These are phyloP conservation scores for Phlebiopsis gigantea DNA, from an alignment of 768 basidiomycete genomes.

Conservation along the genomic window DNA sequence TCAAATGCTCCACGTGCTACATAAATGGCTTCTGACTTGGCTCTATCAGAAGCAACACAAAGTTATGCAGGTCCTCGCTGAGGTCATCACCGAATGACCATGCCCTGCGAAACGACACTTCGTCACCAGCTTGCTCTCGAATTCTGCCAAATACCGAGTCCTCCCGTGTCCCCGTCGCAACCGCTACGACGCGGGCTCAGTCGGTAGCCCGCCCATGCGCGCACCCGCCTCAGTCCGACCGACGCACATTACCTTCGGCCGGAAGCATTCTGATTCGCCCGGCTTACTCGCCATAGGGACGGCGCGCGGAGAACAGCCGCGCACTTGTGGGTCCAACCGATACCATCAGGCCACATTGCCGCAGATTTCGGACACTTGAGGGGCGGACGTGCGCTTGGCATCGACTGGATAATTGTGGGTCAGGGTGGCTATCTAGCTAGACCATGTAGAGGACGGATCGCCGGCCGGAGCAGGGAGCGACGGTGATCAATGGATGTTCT, in stretches of 20 bases:
- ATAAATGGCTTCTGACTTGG: neutral
- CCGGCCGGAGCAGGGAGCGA: neutral
- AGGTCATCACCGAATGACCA: slow-evolving; percentile 32
- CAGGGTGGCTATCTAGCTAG: neutral
- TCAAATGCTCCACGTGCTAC: neutral
- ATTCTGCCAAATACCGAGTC: no score
- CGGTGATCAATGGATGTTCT: neutral
- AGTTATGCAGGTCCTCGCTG: slow-evolving; percentile 65
- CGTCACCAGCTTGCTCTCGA: no score
- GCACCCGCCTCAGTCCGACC: neutral
- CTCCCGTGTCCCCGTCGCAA: no score
- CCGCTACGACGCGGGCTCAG: neutral
- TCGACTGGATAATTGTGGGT: neutral
- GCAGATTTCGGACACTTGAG: neutral
- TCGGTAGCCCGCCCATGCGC: neutral
- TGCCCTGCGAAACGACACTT: neutral
- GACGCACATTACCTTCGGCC: neutral
- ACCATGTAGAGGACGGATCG: neutral
- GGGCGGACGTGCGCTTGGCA: neutral
- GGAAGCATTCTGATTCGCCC: neutral
- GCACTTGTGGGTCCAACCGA: neutral
- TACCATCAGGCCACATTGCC: neutral
- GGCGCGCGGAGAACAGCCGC: neutral
- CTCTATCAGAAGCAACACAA: slow-evolving; percentile 56
- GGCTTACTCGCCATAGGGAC: neutral